Evolutionary conservation across 768 basidiomycete species (phyloP), one percentile per base, ranked within the genome.

Genomic region (Cubamyces lactineus): DNA sequence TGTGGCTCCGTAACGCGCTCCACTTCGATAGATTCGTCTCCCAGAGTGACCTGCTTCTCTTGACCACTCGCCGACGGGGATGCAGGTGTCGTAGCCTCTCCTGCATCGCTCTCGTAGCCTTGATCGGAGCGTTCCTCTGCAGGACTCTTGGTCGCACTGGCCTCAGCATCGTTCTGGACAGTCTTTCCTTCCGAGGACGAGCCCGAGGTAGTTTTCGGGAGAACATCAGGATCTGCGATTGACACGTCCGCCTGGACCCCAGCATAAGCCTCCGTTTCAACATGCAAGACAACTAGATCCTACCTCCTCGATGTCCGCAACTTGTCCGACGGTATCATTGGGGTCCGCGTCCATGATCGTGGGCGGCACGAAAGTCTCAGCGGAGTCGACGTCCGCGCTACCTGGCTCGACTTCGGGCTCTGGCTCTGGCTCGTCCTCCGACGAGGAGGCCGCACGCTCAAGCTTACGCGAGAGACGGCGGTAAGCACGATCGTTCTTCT

Each of bases 401-500:
- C 3, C 49, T 8, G 19, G 21, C 38, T 42, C 53, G 19, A n/a
- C 34, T 5, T 63, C 62, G 4, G 52, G 42, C 15, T 64, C 68
- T 5, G 69, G 67, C 45, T 59, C 64, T 46, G 53, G 73, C 70
- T 67, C 74, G 26, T 71, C 72, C 38, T 75, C 74, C 11, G 68
- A 75, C 58, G 72, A 73, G 53, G 55, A 66, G 11, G 24, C 62
- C 38, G 46, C 63, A 54, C 56, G 71, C 66, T 53, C 71, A 66
- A 64, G 74, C 69, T 34, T 79, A 71, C 63, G 79, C 23, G 71
- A 69, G 34, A 70, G 43, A 19, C 77, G 62, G 71, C 77, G 55
- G 73, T 67, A 66, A 3, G 64, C 63, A 21, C 52, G 50, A 28
- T 77, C 74, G 19, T 72, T 69, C 24, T 72, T 57, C 19, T 80